Evolutionary conservation across 495 filamentous ascomycete genomes (phyloP).

Genomic region (Letharia lupina): DNA sequence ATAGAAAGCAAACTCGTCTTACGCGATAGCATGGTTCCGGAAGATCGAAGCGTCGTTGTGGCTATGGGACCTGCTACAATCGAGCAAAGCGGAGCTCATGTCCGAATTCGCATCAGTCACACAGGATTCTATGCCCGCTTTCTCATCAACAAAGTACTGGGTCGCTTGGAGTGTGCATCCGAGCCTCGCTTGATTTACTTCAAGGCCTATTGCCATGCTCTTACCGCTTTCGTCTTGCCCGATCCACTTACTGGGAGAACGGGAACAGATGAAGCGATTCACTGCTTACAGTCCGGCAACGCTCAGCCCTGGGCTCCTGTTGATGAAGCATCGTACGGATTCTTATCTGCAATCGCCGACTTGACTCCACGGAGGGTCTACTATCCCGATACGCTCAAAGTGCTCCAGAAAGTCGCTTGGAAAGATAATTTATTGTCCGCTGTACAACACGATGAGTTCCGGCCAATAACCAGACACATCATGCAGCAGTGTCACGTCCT

Average conservation of each 20-base stretch:
- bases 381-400: conserved; percentile 45
- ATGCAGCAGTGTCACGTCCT: conserved; percentile 31
- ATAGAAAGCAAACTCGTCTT: conserved; percentile 48
- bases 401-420: conserved; percentile 46
- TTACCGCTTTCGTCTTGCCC: conserved; percentile 49
- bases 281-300: conserved; percentile 42
- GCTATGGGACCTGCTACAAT: conserved; percentile 38
- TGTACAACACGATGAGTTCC: conserved; percentile 48
- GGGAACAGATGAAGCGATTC: conserved; percentile 53
- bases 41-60: conserved; percentile 40
- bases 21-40: conserved; percentile 25
- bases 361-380: conserved; percentile 46
- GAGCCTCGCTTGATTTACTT: conserved; percentile 23
- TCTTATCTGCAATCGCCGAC: conserved; percentile 38
- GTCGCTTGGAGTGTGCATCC: conserved; percentile 32
- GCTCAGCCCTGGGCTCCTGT: conserved; percentile 45
- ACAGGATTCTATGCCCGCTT: conserved; percentile 37
- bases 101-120: conserved; percentile 32
- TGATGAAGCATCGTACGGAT: conserved; percentile 30
- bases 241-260: conserved; percentile 51
- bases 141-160: conserved; percentile 40
- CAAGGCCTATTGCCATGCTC: conserved; percentile 50
- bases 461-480: conserved; percentile 36
- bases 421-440: conserved; percentile 32
- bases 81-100: conserved; percentile 30